Conservation (phyloP, 2,329 filamentous ascomycete genomes). For the Colletotrichum simmondsii region DNA sequence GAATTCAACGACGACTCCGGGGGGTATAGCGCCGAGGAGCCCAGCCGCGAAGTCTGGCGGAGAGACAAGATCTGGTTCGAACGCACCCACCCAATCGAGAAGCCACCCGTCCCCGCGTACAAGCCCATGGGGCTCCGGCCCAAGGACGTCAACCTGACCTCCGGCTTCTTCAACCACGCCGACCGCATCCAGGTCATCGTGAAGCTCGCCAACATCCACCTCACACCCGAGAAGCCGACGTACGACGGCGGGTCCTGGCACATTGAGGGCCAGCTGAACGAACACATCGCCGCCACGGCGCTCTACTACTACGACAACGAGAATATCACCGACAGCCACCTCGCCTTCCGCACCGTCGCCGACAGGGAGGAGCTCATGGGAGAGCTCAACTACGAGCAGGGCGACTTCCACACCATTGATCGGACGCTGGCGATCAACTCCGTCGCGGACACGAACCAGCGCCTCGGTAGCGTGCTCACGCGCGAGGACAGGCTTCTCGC, state of each 20-base stretch:
- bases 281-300: conserved; percentile 72
- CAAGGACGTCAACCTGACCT: conserved; percentile 39
- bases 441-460: conserved; percentile 43
- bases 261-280: conserved; percentile 67
- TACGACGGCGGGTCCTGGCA: conserved; percentile 67
- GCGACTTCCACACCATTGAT: conserved; percentile 46
- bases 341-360: conserved; percentile 61
- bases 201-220: conserved; percentile 70
- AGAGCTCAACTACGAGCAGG: conserved; percentile 43
- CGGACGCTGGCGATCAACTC: conserved; percentile 47
- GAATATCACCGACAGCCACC: conserved; percentile 65
- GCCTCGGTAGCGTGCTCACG: conserved; percentile 60
- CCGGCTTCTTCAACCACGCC: conserved; percentile 42
- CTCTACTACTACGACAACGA: conserved; percentile 71
- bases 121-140: background rate
- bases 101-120: conserved; percentile 25
- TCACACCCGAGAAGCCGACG: conserved; percentile 66
- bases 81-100: conserved; percentile 38
- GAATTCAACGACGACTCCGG: conserved; percentile 32
- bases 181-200: conserved; percentile 69
- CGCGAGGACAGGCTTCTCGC: conserved; percentile 60
- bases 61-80: conserved; percentile 43
- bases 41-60: conserved; percentile 27
- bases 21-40: conserved; percentile 19
- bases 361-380: conserved; percentile 42